phyloP scores from a whole-genome alignment of 2,329 filamentous ascomycete species.

The Botryotinia globosa region DNA sequence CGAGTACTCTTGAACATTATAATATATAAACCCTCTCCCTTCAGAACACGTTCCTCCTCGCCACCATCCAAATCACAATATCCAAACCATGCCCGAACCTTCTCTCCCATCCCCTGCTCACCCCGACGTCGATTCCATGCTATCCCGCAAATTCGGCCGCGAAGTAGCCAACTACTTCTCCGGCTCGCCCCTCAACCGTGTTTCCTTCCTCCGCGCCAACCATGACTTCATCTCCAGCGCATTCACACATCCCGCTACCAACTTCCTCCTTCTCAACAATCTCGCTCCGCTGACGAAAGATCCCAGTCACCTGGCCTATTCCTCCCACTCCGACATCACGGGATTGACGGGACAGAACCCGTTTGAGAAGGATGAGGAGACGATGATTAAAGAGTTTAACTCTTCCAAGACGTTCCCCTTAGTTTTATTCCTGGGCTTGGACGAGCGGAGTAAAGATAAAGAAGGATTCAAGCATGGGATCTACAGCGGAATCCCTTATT shows the following conservation, averaged over 20 bases:
- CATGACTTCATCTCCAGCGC: constrained; percentile 67
- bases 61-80: not conserved
- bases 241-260: constrained; percentile 61
- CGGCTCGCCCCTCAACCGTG: constrained; percentile 72
- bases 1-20: not conserved
- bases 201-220: constrained; percentile 73
- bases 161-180: constrained; percentile 84
- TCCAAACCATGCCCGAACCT: constrained; percentile 34
- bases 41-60: not conserved
- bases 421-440: constrained; percentile 80
- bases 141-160: constrained; percentile 73
- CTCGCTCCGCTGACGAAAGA: constrained; percentile 68
- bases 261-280: constrained; percentile 76
- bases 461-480: constrained; percentile 54
- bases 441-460: constrained; percentile 56
- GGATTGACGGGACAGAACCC: constrained; percentile 68
- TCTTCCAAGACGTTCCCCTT: constrained; percentile 65
- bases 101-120: constrained; percentile 37
- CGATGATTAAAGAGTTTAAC: constrained; percentile 70
- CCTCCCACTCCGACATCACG: constrained; percentile 65
- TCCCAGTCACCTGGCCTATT: constrained; percentile 62
- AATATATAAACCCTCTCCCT: not conserved
- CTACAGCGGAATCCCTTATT: constrained; percentile 79
- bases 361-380: constrained; percentile 69
- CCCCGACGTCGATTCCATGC: constrained; percentile 49